Conservation (phyloP, 495 filamentous ascomycete species). For the Lasiosphaeria hispida region DNA sequence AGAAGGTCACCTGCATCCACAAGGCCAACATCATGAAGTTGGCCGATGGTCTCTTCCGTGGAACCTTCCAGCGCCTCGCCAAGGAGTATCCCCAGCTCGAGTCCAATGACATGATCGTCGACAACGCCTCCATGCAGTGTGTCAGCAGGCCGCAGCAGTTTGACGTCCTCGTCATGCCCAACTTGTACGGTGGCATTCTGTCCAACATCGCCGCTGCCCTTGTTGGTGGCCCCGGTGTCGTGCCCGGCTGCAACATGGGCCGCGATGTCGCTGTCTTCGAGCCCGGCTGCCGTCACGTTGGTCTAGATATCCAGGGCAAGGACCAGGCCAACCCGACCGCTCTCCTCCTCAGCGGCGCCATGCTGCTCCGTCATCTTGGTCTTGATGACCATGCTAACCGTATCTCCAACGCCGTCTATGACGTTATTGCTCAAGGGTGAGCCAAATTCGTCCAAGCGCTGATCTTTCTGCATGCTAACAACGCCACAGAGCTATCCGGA, state of each 20-base stretch:
- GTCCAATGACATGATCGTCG: conserved; percentile 98
- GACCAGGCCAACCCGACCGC: conserved; percentile 98
- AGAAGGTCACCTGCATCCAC: conserved; percentile 99
- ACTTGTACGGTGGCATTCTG: conserved; percentile 96
- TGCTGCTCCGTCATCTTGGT: conserved; percentile 94
- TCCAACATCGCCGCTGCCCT: conserved; percentile 98
- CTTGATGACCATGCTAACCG: conserved; percentile 97
- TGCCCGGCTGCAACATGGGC: conserved; percentile 99
- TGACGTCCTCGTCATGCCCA: conserved; percentile 99
- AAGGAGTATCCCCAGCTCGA: conserved; percentile 91
- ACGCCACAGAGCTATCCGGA: conserved; percentile 68
- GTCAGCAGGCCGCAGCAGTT: conserved; percentile 95
- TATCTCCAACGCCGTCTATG: conserved; percentile 95
- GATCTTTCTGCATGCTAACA: conserved; percentile 21
- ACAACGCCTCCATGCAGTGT: conserved; percentile 99
- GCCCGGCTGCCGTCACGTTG: conserved; percentile 97
- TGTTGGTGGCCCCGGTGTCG: conserved; percentile 95
- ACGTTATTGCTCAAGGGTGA: conserved; percentile 92
- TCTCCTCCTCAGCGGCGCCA: conserved; percentile 88
- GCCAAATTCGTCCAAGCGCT: conserved; percentile 29
- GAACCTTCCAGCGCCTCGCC: conserved; percentile 88
- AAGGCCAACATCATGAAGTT: conserved; percentile 99
- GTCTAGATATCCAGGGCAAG: conserved; percentile 97
- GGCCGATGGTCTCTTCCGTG: conserved; percentile 96
- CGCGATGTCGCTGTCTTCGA: conserved; percentile 98